Evolutionary conservation across 148 eudicot genomes (phyloP).

Genomic region (Camellia granthamiana): DNA sequence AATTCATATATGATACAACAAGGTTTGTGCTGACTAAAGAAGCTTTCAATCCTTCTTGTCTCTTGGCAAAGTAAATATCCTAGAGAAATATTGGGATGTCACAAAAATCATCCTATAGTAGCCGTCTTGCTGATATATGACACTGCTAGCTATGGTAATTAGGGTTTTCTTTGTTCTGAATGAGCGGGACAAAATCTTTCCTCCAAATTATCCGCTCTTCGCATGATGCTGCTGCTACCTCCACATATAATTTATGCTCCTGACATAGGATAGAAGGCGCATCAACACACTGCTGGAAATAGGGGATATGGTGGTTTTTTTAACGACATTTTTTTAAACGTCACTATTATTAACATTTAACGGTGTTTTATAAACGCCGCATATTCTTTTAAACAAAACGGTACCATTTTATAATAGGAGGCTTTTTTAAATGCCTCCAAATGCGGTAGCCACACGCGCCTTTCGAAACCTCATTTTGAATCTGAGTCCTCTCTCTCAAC

Average conservation of each 20-base stretch:
- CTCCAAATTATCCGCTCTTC: constrained; percentile 80
- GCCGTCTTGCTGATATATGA: neutral
- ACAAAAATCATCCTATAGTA: neutral
- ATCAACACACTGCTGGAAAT: neutral
- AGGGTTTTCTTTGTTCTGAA: constrained; percentile 65
- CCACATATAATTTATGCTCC: constrained; percentile 82
- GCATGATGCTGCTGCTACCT: constrained; percentile 73
- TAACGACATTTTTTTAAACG: no score
- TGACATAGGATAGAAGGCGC: constrained; percentile 16
- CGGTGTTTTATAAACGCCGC: no score
- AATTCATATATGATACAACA: neutral
- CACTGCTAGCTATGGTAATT: constrained; percentile 31
- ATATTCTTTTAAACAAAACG: no score
- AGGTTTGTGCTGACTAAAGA: neutral
- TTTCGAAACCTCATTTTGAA: no score
- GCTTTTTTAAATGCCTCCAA: no score
- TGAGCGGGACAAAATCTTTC: constrained; percentile 87
- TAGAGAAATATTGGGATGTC: constrained; percentile 1
- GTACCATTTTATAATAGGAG: no score
- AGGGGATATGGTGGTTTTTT: no score
- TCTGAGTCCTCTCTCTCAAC: no score
- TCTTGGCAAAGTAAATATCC: neutral
- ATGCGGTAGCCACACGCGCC: no score
- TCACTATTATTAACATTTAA: no score
- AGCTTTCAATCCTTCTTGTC: neutral